These are phyloP conservation scores for Avena atlantica DNA, from an alignment of 176 grass and related monocot species.

Conservation along the genomic window DNA sequence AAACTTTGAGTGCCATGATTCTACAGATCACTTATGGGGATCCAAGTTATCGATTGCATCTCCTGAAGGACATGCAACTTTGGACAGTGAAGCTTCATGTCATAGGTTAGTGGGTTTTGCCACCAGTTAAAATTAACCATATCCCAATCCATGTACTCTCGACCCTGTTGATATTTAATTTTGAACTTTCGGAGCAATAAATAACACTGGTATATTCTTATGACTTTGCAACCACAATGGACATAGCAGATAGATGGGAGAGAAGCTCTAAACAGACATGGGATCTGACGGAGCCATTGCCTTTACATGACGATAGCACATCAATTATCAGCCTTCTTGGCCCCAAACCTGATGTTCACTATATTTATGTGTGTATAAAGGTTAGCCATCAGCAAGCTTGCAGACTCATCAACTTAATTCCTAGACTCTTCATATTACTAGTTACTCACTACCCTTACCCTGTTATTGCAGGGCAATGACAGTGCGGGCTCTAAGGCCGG, in stretches of 20 bases:
- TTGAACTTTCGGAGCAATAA: background rate
- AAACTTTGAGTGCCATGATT: slow-evolving; percentile 31
- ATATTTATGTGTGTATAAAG: slow-evolving; percentile 95
- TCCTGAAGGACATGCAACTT: slow-evolving; percentile 67
- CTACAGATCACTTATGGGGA: slow-evolving; percentile 94
- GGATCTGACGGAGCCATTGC: slow-evolving; percentile 80
- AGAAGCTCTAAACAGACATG: slow-evolving; percentile 60
- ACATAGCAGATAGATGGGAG: slow-evolving; percentile 71
- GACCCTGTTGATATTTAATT: slow-evolving; percentile 17
- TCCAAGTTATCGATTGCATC: slow-evolving; percentile 79
- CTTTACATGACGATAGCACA: slow-evolving; percentile 61
- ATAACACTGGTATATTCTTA: background rate
- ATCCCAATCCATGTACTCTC: background rate
- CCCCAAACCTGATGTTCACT: slow-evolving; percentile 87
- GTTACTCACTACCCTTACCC: background rate
- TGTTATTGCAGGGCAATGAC: slow-evolving; percentile 26
- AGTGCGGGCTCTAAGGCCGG: background rate
- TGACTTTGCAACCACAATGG: slow-evolving; percentile 10
- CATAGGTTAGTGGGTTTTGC: slow-evolving; percentile 70
- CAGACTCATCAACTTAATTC: background rate
- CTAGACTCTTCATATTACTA: slow-evolving; percentile 2
- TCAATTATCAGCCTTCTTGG: slow-evolving; percentile 64
- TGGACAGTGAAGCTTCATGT: slow-evolving; percentile 90
- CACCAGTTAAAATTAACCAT: background rate
- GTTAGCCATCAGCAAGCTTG: slow-evolving; percentile 30